Evolutionary conservation across 108 stramenopile genomes (phyloP).

Genomic region (Thalassiosira profunda): DNA sequence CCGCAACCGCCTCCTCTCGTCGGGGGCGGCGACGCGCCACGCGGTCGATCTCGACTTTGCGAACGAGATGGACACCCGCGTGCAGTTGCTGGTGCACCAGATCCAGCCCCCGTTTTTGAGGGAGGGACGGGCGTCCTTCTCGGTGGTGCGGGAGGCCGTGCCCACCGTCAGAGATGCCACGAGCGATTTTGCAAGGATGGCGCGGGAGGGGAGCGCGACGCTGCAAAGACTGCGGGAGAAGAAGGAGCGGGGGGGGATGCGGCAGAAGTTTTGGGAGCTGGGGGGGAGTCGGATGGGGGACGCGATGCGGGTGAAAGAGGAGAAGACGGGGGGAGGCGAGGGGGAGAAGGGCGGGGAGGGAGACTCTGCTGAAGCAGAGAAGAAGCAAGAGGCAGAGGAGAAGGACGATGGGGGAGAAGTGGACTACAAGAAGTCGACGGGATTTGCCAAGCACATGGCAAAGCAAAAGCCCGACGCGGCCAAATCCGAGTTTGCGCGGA

Average conservation of each 20-base stretch:
- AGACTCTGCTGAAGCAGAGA: neutral
- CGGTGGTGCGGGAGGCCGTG: constrained; percentile 84
- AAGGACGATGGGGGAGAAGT: constrained; percentile 61
- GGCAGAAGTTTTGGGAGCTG: constrained; percentile 98
- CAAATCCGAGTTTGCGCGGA: constrained; percentile 79
- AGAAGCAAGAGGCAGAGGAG: constrained; percentile 3
- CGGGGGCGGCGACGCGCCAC: constrained; percentile 81
- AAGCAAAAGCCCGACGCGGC: constrained; percentile 39
- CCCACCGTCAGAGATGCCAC: constrained; percentile 88
- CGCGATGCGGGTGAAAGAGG: constrained; percentile 83
- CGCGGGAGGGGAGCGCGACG: constrained; percentile 89
- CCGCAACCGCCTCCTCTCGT: constrained; percentile 83
- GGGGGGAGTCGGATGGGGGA: constrained; percentile 97
- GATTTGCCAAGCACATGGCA: constrained; percentile 91
- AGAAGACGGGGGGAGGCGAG: constrained; percentile 15
- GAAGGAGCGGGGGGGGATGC: constrained; percentile 92
- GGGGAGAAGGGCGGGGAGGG: constrained; percentile 21
- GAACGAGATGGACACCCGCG: constrained; percentile 65
- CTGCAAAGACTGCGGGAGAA: constrained; percentile 79
- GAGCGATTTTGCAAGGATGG: constrained; percentile 93
- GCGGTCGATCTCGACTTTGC: constrained; percentile 82
- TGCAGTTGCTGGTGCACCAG: constrained; percentile 93
- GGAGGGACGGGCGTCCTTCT: constrained; percentile 81
- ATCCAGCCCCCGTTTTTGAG: constrained; percentile 98
- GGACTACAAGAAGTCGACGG: constrained; percentile 91